These are phyloP conservation scores for Metschnikowia continentalis DNA, from an alignment of 805 yeast genomes.

Conservation along the genomic window DNA sequence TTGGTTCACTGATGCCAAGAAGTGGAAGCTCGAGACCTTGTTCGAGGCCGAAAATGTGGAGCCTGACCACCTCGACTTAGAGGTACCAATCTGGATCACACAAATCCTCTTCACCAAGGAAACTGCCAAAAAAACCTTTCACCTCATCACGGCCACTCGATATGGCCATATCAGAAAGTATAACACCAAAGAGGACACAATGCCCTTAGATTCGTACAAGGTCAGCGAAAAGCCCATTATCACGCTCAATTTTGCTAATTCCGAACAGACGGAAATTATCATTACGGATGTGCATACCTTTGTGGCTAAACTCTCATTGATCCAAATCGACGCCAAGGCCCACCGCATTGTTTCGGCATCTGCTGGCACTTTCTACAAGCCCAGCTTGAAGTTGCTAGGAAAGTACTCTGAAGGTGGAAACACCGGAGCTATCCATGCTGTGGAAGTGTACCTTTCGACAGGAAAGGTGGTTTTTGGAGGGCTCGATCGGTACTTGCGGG, in stretches of 20 bases:
- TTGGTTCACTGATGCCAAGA: slow-evolving; percentile 15
- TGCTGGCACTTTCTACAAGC: slow-evolving; percentile 43
- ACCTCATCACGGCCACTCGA: slow-evolving; percentile 62
- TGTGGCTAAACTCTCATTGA: slow-evolving; percentile 49
- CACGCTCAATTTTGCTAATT: slow-evolving; percentile 34
- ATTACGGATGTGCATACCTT: slow-evolving; percentile 72
- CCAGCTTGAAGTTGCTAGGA: slow-evolving; percentile 54
- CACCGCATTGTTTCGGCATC: slow-evolving; percentile 37
- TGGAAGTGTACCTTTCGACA: slow-evolving; percentile 37
- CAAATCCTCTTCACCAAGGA: slow-evolving; percentile 45
- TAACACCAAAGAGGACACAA: slow-evolving; percentile 61
- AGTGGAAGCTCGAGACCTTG: slow-evolving; percentile 25
- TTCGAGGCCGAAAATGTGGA: slow-evolving; percentile 83
- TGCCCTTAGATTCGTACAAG: slow-evolving; percentile 59
- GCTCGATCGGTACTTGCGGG: slow-evolving; percentile 80
- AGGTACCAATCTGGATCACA: slow-evolving; percentile 79
- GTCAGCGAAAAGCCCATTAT: slow-evolving; percentile 53
- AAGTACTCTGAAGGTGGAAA: slow-evolving; percentile 50
- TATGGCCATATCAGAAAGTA: slow-evolving; percentile 76
- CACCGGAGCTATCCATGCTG: slow-evolving; percentile 75
- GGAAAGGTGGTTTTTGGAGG: slow-evolving; percentile 72
- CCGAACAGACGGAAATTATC: slow-evolving; percentile 40
- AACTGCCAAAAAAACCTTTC: slow-evolving; percentile 36
- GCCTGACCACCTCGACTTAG: slow-evolving; percentile 68
- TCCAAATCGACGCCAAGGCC: slow-evolving; percentile 33